phyloP scores from a whole-genome alignment of 768 basidiomycete genomes.

The Amanita rubescens region DNA sequence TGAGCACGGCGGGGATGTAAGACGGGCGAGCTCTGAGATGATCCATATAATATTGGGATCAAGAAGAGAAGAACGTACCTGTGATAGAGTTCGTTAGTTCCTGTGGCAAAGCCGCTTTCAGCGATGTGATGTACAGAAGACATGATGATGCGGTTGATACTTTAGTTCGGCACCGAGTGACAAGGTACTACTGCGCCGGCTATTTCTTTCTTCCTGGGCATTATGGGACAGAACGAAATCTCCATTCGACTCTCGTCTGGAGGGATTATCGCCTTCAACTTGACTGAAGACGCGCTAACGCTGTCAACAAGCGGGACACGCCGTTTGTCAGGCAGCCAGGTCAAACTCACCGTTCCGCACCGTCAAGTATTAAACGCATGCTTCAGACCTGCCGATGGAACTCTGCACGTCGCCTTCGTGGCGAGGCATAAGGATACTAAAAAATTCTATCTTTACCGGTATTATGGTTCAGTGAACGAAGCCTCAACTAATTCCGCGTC shows the following conservation, averaged over 20 bases:
- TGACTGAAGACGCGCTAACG: constrained; percentile 10
- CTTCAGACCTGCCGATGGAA: constrained; percentile 22
- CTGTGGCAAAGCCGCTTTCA: constrained; percentile 64
- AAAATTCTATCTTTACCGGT: constrained; percentile 29
- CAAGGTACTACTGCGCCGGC: background rate
- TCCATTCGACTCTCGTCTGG: constrained; percentile 9
- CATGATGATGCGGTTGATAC: constrained; percentile 15
- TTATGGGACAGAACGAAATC: constrained; percentile 8
- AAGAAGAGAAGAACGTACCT: constrained; percentile 30
- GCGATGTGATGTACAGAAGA: constrained; percentile 56
- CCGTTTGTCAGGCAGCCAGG: background rate
- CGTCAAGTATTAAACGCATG: constrained; percentile 51
- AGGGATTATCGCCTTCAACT: constrained; percentile 10
- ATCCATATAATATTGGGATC: background rate
- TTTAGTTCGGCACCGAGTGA: background rate
- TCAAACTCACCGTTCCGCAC: constrained; percentile 17
- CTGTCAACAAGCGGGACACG: constrained; percentile 12
- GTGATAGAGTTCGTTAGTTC: constrained; percentile 82
- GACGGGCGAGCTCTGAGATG: constrained; percentile 66
- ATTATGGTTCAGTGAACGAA: constrained; percentile 35
- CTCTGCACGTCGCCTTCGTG: constrained; percentile 46
- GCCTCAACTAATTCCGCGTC: constrained; percentile 25
- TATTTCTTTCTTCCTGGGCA: background rate
- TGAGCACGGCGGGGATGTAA: constrained; percentile 60
- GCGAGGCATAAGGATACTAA: constrained; percentile 34